These are phyloP conservation scores for Auxenochlorella pyrenoidosa DNA, from an alignment of 139 green algal species.

Conservation along the genomic window DNA sequence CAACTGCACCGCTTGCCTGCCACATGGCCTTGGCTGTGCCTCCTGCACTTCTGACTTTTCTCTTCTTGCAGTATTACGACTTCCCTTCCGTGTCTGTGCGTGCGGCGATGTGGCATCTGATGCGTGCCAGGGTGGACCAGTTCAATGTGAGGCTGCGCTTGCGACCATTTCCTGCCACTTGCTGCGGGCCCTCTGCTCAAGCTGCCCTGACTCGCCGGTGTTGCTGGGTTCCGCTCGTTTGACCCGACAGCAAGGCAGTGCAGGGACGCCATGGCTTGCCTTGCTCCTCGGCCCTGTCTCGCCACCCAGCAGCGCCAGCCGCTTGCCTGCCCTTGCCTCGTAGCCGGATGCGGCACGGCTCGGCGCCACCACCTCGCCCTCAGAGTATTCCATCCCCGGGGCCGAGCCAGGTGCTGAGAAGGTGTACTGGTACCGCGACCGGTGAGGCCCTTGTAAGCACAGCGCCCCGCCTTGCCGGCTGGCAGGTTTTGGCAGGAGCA, in stretches of 20 bases:
- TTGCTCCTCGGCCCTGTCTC: too few relatives aligned
- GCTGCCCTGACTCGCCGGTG: background rate
- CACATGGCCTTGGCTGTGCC: background rate
- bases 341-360: slow-evolving; percentile 10
- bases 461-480: too few relatives aligned
- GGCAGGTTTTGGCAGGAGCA: background rate
- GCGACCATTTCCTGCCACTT: too few relatives aligned
- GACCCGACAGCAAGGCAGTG: background rate
- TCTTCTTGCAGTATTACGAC: slow-evolving; percentile 21
- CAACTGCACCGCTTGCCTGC: background rate
- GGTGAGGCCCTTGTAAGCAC: background rate
- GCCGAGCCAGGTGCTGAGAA: slow-evolving; percentile 8
- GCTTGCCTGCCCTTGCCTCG: background rate
- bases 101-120: slow-evolving; percentile 27
- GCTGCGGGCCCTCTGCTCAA: background rate
- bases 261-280: too few relatives aligned
- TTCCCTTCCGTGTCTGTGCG: slow-evolving; percentile 22
- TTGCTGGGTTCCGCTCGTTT: background rate
- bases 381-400: background rate
- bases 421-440: slow-evolving; percentile 22
- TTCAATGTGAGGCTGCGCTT: slow-evolving; percentile 18
- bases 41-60: background rate
- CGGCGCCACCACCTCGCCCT: background rate
- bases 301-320: too few relatives aligned
- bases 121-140: slow-evolving; percentile 5